Base-by-base conservation (phyloP, 2,329 filamentous ascomycete genomes). In the Setomelanomma holmii region DNA sequence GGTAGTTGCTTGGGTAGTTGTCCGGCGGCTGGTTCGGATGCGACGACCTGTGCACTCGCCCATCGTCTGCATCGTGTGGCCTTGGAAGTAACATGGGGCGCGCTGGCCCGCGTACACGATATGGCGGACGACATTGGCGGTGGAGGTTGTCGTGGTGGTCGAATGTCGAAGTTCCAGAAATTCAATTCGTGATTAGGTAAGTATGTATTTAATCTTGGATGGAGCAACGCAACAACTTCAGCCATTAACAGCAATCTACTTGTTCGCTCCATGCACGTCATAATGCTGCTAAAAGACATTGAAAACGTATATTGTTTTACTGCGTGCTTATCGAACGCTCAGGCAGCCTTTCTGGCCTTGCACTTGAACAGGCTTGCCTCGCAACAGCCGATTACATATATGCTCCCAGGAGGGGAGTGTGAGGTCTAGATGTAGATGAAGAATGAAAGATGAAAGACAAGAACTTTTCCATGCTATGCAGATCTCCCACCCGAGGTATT, bases 51-150 rank as follows among this genome's bases (percentile, higher is more conserved):
- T 20, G 61, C 64, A 46, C 64, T 66, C 23, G 58, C 53, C 35
- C 45, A 61, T 35, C 64, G 54, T 59, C 49, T 55, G 49, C 56
- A 63, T 60, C 47, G 54, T 45, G 56, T 20, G 30, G 56, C 48
- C 30, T 50, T 51, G 30, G 52, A 59, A 43, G 53, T 56, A 35
- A 61, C 48, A 53, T 63, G 63, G 44, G 65, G 56, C 45, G 56
- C 64, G 23, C 59, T 55, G 56, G 89, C 88, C 84, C 89, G 86
- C 76, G 80, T 72, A 40, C 80, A 76, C 49, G 84, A 77, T 68
- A 82, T 68, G 54, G 82, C 76, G 60, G 84, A 80, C 61, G 84
- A 81, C 82, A 90, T 91, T 66, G 61, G 49, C 42, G 49, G 54
- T 46, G 51, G 53, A 46, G 44, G 63, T 53, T 45, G 48, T 45